Base-by-base conservation (phyloP, 257 asterid species). In the Penstemon newberryi region DNA sequence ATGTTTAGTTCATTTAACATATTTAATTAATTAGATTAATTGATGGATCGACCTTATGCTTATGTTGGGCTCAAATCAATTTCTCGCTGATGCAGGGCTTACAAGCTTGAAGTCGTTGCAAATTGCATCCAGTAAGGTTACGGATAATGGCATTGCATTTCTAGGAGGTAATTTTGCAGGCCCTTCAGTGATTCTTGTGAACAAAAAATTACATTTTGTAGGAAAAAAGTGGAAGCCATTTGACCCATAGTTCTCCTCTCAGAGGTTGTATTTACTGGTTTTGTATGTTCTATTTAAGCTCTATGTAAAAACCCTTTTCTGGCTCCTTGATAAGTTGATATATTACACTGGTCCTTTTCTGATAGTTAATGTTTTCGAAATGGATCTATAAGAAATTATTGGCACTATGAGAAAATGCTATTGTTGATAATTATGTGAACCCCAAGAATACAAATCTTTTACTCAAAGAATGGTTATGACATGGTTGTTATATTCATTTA, bases 121-220 rank as follows among this genome's bases (percentile, higher is more conserved):
- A 78, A 73, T 86, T 56, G 82, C 92, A n/a, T 86, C 87, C 62
- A 83, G 83, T 62, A 80, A 81, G 77, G 89, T 86, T 69, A 83
- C 92, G n/a, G 87, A 86, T 73, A 61, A 67, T 59, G 92, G 92
- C 6, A 78, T 80, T 10, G 58, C 76, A 36, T 80, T 66, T 66
- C 74, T 86, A 60, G 78, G 55, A 86, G 92, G 92, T 86, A 78
- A 8, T 10, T 44, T 40, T 44, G 18, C n/a, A n/a, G 13, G 49
- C 47, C 11, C 39, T 3, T 41, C 10, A 4, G n/a, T 8, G 33
- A 65, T 65, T 39, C 19, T 52, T 25, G 33, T 25, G 33, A 25
- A 25, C 1, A 25, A 25, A 25, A 25, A 13, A 9, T 49, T 10
- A 8, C 54, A 10, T 12, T 25, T 49, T 49, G 52, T 4, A 46